Conservation (phyloP, 1,284 basidiomycete species). For the Cryptococcus amylolentus region DNA sequence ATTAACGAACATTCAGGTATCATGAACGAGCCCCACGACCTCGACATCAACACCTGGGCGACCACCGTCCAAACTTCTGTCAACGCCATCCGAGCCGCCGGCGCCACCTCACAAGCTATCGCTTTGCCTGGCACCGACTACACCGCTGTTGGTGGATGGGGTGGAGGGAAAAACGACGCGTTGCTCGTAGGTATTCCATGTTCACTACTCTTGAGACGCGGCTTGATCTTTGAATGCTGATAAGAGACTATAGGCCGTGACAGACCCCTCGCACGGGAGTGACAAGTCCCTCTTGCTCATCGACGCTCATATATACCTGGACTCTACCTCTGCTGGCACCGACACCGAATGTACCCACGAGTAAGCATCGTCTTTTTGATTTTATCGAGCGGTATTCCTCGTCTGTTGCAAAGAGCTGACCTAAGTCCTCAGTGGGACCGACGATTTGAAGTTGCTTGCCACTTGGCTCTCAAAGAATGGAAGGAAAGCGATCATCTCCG, state of each 20-base stretch:
- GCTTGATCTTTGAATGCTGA: not conserved
- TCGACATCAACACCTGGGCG: conserved; percentile 35
- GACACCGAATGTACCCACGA: conserved; percentile 49
- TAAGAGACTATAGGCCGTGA: conserved; percentile 48
- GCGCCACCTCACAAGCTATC: conserved; percentile 42
- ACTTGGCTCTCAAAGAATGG: conserved; percentile 55
- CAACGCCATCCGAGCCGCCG: conserved; percentile 44
- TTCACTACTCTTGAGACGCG: not conserved
- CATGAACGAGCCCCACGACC: conserved; percentile 49
- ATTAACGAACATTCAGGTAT: conserved; percentile 2
- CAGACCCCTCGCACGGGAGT: conserved; percentile 55
- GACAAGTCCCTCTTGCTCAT: conserved; percentile 55
- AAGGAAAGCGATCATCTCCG: conserved; percentile 58
- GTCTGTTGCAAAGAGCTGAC: too few relatives aligned
- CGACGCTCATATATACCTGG: conserved; percentile 64
- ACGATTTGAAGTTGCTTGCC: conserved; percentile 53
- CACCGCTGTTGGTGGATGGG: conserved; percentile 32
- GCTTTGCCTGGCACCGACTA: conserved; percentile 43
- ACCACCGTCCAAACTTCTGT: conserved; percentile 40
- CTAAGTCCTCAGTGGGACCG: conserved; percentile 52
- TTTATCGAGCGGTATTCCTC: too few relatives aligned
- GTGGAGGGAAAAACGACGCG: conserved; percentile 46
- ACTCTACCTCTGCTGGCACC: conserved; percentile 60
- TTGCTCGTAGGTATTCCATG: conserved; percentile 43
- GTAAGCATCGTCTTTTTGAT: too few relatives aligned